Conservation (phyloP, 2,329 filamentous ascomycete species). For the Cladosporium sp. region DNA sequence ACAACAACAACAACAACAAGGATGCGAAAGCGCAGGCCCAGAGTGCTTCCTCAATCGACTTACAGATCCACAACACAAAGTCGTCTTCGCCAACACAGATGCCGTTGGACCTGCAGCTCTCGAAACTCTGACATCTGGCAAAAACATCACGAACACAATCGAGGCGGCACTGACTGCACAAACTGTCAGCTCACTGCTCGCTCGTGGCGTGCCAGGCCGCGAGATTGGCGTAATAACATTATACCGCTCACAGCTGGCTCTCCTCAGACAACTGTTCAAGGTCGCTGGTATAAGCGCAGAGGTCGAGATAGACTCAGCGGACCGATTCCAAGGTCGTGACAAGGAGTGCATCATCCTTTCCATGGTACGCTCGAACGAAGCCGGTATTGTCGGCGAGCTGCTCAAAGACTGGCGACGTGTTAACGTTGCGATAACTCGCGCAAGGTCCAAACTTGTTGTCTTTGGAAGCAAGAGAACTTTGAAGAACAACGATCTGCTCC, state of each 20-base stretch:
- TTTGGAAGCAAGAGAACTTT: slow-evolving; percentile 79
- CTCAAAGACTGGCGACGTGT: slow-evolving; percentile 88
- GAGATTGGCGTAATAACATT: slow-evolving; percentile 95
- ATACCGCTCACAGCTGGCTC: slow-evolving; percentile 84
- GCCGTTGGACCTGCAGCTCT: slow-evolving; percentile 58
- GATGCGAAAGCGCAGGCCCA: background rate
- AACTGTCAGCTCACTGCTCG: slow-evolving; percentile 73
- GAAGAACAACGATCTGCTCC: slow-evolving; percentile 67
- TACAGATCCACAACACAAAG: slow-evolving; percentile 66
- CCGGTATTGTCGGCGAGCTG: slow-evolving; percentile 79
- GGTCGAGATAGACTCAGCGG: slow-evolving; percentile 93
- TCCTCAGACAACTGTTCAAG: slow-evolving; percentile 68
- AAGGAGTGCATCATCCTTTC: slow-evolving; percentile 88
- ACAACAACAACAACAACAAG: background rate
- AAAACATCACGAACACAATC: slow-evolving; percentile 81
- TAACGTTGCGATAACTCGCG: slow-evolving; percentile 92
- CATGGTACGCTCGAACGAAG: slow-evolving; percentile 82
- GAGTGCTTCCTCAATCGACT: slow-evolving; percentile 75
- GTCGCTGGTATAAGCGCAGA: slow-evolving; percentile 41
- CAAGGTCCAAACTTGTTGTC: slow-evolving; percentile 86
- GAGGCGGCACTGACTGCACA: slow-evolving; percentile 76
- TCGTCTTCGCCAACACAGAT: slow-evolving; percentile 89
- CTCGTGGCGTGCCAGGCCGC: slow-evolving; percentile 65
- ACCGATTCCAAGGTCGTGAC: slow-evolving; percentile 93
- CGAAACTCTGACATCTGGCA: slow-evolving; percentile 69